Percentiles rank a stretch among this genome's conserved stretches.
phyloP scores from a whole-genome alignment of 768 basidiomycete species.

The Kwoniella sp. region DNA sequence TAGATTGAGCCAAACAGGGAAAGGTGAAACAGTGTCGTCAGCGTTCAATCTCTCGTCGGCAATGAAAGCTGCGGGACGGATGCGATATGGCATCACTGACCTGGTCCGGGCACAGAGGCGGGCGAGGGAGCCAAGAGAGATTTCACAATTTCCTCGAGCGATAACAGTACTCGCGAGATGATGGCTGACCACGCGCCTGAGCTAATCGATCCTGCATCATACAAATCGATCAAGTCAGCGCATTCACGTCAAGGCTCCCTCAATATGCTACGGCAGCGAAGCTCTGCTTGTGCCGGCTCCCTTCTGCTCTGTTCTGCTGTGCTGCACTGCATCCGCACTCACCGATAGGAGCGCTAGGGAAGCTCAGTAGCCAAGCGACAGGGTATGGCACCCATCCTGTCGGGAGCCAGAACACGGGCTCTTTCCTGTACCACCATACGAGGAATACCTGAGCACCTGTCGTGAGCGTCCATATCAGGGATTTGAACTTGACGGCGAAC shows the following conservation, averaged over 20 bases:
- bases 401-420: conserved; percentile 93
- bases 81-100: conserved; percentile 6
- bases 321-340: conserved; percentile 36
- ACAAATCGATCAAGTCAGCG: no score
- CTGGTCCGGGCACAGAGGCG: conserved; percentile 15
- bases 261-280: background rate
- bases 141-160: conserved; percentile 73
- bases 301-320: background rate
- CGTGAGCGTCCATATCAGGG: conserved; percentile 77
- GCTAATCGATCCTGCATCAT: conserved; percentile 75
- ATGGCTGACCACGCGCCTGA: conserved; percentile 96
- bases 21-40: background rate
- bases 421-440: conserved; percentile 86
- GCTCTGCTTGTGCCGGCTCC: no score
- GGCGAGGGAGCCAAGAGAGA: conserved; percentile 58
- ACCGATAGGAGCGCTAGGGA: conserved; percentile 91
- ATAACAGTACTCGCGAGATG: conserved; percentile 77
- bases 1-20: background rate
- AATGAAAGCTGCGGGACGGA: no score
- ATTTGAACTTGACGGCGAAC: conserved; percentile 73
- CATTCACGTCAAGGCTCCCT: background rate
- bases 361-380: conserved; percentile 79
- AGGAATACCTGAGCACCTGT: conserved; percentile 80
- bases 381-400: conserved; percentile 82
- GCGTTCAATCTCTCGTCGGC: no score